Evolutionary conservation across 2,329 filamentous ascomycete species (phyloP), one percentile per base, ranked within the genome.

Genomic region (Penicillium sumatraense): DNA sequence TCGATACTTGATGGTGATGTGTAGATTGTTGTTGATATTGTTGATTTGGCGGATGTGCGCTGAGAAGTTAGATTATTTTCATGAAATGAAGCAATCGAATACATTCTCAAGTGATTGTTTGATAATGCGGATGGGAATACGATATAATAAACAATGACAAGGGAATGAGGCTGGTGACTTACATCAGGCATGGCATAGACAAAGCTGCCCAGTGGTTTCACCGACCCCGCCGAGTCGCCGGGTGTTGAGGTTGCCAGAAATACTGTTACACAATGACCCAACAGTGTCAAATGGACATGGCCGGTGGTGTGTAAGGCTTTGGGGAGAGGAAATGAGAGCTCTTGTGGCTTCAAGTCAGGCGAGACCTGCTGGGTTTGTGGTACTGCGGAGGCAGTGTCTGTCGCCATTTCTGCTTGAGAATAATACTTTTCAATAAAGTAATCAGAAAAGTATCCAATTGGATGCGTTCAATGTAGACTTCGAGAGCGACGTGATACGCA

Each of bases 171-270:
- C 11, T 38, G 14, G 10, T 21, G 14, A 70, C 80, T 66, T 78
- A 96, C 95, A 77, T 96, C 89, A 14, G 95, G 93, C 72, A 99
- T 85, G 2, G 93, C 90, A 71, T 96, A 98, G 42, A 98, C 90
- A 69, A 98, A 93, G 47, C 91, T 96, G 3, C 95, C 93, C 75
- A 98, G 82, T 47, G 83, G 78, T 36, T 83, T 77, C 27, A 71
- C 66, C 48, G 67, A 66, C 10, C 68, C 68, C 1, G 68, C 65
- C 18, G 70, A 72, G 38, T 78, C 73, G 2, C 73, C 83, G 1
- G 78, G 68, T 2, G 78, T 76, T 7, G 81, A 82, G 0, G 81
- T 85, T 1, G 82, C 80, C 41, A 87, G 73, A 68, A 86, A 86
- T 10, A 86, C 74, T 40, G 85, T 76, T 10, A 81, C 68, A 45